Conservation (phyloP, 495 filamentous ascomycete species). For the Lophium mytilinum region DNA sequence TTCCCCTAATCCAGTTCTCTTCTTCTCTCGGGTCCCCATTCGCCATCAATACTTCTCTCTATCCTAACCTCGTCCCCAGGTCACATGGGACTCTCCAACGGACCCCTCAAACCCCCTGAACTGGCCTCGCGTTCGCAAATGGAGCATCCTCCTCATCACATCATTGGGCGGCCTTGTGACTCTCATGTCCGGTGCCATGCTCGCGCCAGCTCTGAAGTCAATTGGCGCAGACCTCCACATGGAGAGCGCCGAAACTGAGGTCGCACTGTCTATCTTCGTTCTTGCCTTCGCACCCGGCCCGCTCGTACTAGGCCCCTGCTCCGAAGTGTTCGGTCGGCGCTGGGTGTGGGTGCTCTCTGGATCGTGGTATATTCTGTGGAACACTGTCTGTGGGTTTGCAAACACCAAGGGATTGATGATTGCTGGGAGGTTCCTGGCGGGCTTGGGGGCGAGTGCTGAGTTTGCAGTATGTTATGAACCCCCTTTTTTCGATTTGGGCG, state of each 20-base stretch:
- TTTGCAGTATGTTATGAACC: constrained; percentile 7
- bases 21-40: background rate
- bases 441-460: constrained; percentile 16
- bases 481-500: background rate
- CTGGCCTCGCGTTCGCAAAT: constrained; percentile 15
- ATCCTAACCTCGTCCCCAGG: constrained; percentile 4
- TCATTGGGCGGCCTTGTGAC: constrained; percentile 20
- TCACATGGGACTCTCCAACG: constrained; percentile 10
- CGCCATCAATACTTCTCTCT: background rate
- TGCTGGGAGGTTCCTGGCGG: constrained; percentile 11
- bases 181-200: constrained; percentile 25
- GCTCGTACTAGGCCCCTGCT: constrained; percentile 6
- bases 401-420: constrained; percentile 10
- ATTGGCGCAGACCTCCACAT: constrained; percentile 24
- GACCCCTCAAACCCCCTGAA: constrained; percentile 20
- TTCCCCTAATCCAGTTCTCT: background rate
- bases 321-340: constrained; percentile 9
- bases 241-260: constrained; percentile 9
- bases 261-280: constrained; percentile 16
- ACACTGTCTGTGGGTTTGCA: constrained; percentile 11
- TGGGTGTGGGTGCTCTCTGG: constrained; percentile 9
- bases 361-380: constrained; percentile 13
- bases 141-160: constrained; percentile 15
- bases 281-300: constrained; percentile 16
- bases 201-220: constrained; percentile 21